Conservation (phyloP, 2,329 filamentous ascomycete species). For the Coleophoma eucalyptorum region DNA sequence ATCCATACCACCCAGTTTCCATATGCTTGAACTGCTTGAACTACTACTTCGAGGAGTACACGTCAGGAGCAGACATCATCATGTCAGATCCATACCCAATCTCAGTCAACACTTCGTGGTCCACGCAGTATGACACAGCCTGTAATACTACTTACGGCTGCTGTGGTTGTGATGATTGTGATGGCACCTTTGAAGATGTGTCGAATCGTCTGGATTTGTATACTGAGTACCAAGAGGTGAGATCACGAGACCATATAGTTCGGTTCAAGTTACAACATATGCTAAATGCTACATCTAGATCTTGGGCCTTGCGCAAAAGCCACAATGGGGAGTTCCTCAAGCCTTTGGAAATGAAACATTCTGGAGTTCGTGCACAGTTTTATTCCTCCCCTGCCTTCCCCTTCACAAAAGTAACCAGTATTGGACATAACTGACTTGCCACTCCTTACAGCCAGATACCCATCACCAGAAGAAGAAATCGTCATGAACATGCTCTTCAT, state of each 20-base stretch:
- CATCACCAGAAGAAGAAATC: conserved; percentile 36
- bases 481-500: conserved; percentile 40
- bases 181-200: conserved; percentile 36
- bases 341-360: conserved; percentile 40
- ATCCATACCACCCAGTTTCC: conserved; percentile 44
- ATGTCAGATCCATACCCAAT: conserved; percentile 43
- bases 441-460: conserved; percentile 23
- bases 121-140: conserved; percentile 35
- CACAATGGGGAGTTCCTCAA: conserved; percentile 42
- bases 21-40: conserved; percentile 44
- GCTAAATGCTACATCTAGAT: conserved; percentile 25
- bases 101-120: conserved; percentile 37
- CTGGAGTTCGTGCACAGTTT: conserved; percentile 30
- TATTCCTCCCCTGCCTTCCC: no score
- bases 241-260: no score
- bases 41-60: conserved; percentile 42
- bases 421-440: no score
- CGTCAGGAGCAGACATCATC: conserved; percentile 42
- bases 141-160: conserved; percentile 45
- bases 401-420: no score
- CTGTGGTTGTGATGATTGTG: conserved; percentile 45
- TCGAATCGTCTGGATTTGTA: conserved; percentile 34
- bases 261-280: background rate
- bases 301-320: conserved; percentile 25
- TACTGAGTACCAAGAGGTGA: conserved; percentile 29